Evolutionary conservation across 1,284 basidiomycete species (phyloP).

Genomic region (Flammula alnicola): DNA sequence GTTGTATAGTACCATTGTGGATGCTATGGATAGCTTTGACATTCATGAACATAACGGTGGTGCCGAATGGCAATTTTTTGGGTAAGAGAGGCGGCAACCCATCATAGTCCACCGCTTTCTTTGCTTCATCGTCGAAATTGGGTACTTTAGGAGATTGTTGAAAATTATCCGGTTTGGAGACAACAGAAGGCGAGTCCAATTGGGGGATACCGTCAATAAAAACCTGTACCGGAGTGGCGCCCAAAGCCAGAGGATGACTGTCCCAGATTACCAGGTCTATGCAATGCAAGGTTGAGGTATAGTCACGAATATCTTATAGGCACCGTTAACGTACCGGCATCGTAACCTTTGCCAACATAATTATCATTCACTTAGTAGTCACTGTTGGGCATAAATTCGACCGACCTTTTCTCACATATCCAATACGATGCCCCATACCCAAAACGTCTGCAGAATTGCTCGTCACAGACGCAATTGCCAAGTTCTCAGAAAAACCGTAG

Average conservation of each 20-base stretch:
- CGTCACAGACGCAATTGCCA: conserved; percentile 77
- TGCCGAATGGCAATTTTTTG: conserved; percentile 23
- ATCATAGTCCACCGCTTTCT: conserved; percentile 56
- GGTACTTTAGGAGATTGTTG: conserved; percentile 62
- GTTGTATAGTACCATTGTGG: conserved; percentile 29
- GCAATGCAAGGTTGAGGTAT: too few species aligned
- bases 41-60: conserved; percentile 48
- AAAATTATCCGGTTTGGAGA: conserved; percentile 50
- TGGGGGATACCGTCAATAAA: conserved; percentile 74
- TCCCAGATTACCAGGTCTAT: conserved; percentile 94
- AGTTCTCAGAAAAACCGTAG: conserved; percentile 67
- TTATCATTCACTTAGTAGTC: too few species aligned
- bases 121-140: conserved; percentile 64
- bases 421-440: conserved; percentile 52
- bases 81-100: conserved; percentile 67
- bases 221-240: conserved; percentile 72
- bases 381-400: conserved; percentile 48
- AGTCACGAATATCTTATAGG: too few species aligned
- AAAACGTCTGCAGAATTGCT: conserved; percentile 47
- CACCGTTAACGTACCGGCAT: too few species aligned
- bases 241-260: conserved; percentile 79
- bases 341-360: conserved; percentile 10
- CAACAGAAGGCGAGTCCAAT: conserved; percentile 44
- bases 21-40: conserved; percentile 42
- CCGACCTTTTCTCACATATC: conserved; percentile 46